A percentile compares a stretch with the other conserved stretches of the same genome.
Evolutionary conservation across 257 asterid genomes (phyloP).

Genomic region (Lantana camara): DNA sequence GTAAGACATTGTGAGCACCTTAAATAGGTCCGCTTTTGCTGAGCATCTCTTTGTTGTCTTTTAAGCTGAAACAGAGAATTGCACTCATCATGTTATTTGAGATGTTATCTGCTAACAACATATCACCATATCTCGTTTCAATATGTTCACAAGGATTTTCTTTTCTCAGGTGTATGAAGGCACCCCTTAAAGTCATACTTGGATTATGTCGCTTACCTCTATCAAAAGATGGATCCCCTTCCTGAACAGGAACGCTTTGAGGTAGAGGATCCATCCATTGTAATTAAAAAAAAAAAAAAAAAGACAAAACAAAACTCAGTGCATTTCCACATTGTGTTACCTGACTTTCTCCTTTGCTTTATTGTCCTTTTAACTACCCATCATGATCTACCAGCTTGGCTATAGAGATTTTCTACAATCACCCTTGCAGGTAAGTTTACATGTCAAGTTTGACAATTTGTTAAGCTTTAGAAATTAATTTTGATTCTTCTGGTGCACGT

Average conservation of each 20-base stretch:
- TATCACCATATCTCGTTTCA: conserved; percentile 1
- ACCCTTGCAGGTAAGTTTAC: conserved; percentile 80
- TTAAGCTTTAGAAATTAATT: not conserved
- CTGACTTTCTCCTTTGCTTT: conserved; percentile 2
- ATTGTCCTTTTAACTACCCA: conserved; percentile 12
- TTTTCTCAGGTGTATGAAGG: conserved; percentile 55
- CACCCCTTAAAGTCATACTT: conserved; percentile 83
- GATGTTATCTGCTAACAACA: conserved; percentile 7
- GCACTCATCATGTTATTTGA: conserved; percentile 13
- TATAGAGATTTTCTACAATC: conserved; percentile 96
- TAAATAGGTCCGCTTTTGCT: conserved; percentile 8
- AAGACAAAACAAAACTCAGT: not conserved
- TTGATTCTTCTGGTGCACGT: not conserved
- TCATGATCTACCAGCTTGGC: conserved; percentile 59
- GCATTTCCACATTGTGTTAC: conserved; percentile 17
- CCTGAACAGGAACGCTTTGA: conserved; percentile 97
- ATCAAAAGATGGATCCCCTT: conserved; percentile 89
- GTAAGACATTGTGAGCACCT: conserved; percentile 35
- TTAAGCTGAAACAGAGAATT: not conserved
- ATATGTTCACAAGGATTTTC: conserved; percentile 13
- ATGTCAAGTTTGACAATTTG: conserved; percentile 14
- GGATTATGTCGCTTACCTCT: conserved; percentile 83
- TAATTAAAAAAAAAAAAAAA: too few relatives aligned
- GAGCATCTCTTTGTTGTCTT: conserved; percentile 9
- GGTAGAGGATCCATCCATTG: conserved; percentile 44